Percentiles rank a stretch among this genome's conserved stretches.
These are phyloP conservation scores for Aeschynomene evenia DNA, from an alignment of 306 rosid species.

Conservation along the genomic window DNA sequence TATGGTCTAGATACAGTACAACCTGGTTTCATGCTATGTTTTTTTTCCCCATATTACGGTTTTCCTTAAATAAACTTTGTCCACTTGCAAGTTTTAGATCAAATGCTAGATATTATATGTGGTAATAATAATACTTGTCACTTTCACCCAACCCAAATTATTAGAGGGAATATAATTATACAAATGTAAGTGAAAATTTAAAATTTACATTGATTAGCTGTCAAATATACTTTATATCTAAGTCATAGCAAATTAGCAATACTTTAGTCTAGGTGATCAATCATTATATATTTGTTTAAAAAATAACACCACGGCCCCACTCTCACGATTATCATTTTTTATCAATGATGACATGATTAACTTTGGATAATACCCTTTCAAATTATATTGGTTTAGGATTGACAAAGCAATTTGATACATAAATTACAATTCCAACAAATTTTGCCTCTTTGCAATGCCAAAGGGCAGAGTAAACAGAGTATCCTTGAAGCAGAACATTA, in stretches of 20 bases:
- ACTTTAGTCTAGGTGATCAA: background rate
- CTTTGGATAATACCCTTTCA: background rate
- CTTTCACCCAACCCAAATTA: background rate
- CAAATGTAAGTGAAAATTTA: background rate
- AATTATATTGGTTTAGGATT: background rate
- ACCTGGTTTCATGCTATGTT: too few species aligned
- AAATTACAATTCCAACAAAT: background rate
- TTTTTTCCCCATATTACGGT: background rate
- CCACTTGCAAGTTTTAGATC: background rate
- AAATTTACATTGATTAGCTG: background rate
- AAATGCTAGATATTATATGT: background rate
- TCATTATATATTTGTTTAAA: background rate
- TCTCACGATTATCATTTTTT: background rate
- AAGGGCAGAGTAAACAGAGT: background rate
- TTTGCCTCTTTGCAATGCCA: slow-evolving; percentile 6
- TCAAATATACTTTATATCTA: background rate
- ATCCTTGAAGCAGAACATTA: background rate
- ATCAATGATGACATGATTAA: background rate
- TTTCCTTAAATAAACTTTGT: background rate
- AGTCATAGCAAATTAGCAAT: background rate
- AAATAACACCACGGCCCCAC: background rate
- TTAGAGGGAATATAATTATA: background rate
- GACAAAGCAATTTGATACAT: background rate
- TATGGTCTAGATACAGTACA: background rate
- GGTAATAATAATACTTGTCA: background rate